phyloP scores from a whole-genome alignment of 2,329 filamentous ascomycete species.

The Pseudonectria buxi region DNA sequence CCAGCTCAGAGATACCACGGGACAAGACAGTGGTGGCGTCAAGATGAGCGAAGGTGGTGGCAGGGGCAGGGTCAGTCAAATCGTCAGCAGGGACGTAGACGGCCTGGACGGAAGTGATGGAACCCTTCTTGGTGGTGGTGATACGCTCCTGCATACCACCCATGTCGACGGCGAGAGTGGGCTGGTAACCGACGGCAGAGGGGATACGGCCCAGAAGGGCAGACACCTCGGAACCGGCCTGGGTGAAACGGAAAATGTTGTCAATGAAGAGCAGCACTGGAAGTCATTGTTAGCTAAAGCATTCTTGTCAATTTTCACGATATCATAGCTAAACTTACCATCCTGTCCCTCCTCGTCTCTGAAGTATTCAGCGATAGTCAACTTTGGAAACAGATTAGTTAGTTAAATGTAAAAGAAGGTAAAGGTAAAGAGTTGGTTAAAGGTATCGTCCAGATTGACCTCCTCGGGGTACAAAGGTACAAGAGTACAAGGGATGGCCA shows the following conservation, averaged over 20 bases:
- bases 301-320: not conserved
- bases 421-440: no score
- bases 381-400: conserved; percentile 15
- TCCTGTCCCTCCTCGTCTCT: conserved; percentile 73
- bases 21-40: conserved; percentile 99
- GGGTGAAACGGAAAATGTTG: conserved; percentile 99
- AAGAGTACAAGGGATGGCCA: not conserved
- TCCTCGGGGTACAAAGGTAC: no score
- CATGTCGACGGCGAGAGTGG: conserved; percentile 97
- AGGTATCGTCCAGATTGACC: no score
- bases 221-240: conserved; percentile 99
- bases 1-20: conserved; percentile 99
- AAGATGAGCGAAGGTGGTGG: conserved; percentile 99
- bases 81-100: conserved; percentile 99
- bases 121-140: conserved; percentile 98
- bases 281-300: conserved; percentile 3
- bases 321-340: conserved; percentile 43
- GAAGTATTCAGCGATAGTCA: conserved; percentile 79
- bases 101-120: conserved; percentile 99
- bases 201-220: conserved; percentile 98
- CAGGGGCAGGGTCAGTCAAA: conserved; percentile 99
- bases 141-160: conserved; percentile 99
- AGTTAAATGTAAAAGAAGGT: no score
- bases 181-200: conserved; percentile 99
- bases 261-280: conserved; percentile 97